Conservation (phyloP, 2,329 filamentous ascomycete genomes). For the Amesomyces nigricolor region DNA sequence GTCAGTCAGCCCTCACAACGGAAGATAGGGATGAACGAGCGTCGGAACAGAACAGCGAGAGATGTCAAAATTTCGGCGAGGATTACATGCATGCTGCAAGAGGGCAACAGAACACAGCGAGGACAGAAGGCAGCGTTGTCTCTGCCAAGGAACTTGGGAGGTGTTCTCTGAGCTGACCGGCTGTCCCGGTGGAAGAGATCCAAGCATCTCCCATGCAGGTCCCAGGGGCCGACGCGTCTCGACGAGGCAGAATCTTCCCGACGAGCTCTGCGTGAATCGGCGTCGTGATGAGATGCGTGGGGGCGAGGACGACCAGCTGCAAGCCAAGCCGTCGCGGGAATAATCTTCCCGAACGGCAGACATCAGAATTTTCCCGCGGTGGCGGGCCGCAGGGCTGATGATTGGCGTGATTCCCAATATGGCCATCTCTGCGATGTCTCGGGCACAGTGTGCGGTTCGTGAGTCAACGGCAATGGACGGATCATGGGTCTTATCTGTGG, state of each 20-base stretch:
- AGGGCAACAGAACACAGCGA: neutral
- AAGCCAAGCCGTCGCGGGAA: constrained; percentile 6
- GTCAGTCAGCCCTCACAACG: constrained; percentile 1
- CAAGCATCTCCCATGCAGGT: constrained; percentile 7
- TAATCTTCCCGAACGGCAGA: constrained; percentile 4
- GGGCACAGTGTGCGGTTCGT: neutral
- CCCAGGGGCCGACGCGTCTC: constrained; percentile 7
- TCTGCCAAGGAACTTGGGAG: too few relatives aligned
- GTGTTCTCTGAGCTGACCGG: neutral
- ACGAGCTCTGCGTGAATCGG: neutral
- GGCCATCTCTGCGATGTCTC: constrained; percentile 16
- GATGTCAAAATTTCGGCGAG: neutral
- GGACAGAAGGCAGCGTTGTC: too few relatives aligned
- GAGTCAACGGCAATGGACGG: neutral
- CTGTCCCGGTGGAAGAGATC: too few relatives aligned
- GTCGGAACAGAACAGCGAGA: neutral
- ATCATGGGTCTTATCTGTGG: neutral
- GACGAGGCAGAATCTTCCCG: constrained; percentile 10
- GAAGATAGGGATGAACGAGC: neutral
- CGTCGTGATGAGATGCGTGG: neutral
- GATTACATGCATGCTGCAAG: neutral
- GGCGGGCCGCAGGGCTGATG: neutral
- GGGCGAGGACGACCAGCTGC: neutral
- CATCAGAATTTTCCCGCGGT: constrained; percentile 1
- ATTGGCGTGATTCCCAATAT: constrained; percentile 15